Base-by-base conservation (phyloP, 345 rosid species). In the Leavenworthia alabamica region DNA sequence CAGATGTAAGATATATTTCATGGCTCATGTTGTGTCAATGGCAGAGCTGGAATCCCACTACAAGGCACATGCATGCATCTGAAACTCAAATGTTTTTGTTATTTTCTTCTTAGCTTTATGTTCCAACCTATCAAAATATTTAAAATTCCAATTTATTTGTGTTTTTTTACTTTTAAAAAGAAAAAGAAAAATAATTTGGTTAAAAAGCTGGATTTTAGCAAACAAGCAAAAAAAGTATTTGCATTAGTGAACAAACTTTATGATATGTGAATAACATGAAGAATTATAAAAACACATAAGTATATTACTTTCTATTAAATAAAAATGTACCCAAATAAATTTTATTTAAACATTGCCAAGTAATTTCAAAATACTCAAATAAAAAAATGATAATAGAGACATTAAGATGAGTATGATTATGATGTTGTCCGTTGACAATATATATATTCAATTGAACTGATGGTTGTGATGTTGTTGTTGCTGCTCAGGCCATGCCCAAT, bases 401-500 rank as follows among this genome's bases (percentile, higher is more conserved):
- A 69, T 35, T 37, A 33, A 52, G 41, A 52, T 52, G 62, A 68
- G 61, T 50, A 26, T 56, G 56, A 36, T 7, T 45, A 28, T 9
- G 50, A 66, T 36, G 13, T 42, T 44, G n/a, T n/a, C n/a, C n/a
- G n/a, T n/a, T n/a, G n/a, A n/a, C n/a, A n/a, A n/a, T n/a, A n/a
- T n/a, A n/a, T n/a, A n/a, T n/a, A n/a, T n/a, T n/a, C n/a, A n/a
- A n/a, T n/a, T n/a, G n/a, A n/a, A n/a, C n/a, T n/a, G 46, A 61
- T 8, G 22, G 50, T 49, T 26, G 20, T 17, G 44, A 22, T 29
- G 60, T 60, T 33, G 8, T 43, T 29, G 77, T 67, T 81, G 81
- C 40, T 74, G 77, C 16, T 85, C 92, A 44, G 81, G 64, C 92
- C 96, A 88, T 53, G 83, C 51, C 96, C 96, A 88, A 23, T 80